Base-by-base conservation (phyloP, 2,329 filamentous ascomycete genomes). In the Aaosphaeria arxii region DNA sequence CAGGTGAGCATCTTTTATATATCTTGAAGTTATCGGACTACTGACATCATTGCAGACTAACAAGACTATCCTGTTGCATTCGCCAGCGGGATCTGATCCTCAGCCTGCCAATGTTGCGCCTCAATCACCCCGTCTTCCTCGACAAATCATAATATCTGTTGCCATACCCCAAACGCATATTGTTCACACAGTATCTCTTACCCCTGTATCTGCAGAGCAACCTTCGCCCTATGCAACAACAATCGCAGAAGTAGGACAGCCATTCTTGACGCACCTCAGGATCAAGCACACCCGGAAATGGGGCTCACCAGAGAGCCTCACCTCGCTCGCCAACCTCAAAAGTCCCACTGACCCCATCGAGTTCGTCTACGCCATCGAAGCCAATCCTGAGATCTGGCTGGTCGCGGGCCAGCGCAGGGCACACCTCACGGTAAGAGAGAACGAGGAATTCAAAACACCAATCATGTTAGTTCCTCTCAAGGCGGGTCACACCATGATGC, bases 151-250 rank as follows among this genome's bases (percentile, higher is more conserved):
- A 30, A 95, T 99, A 45, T 89, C 91, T 0, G 91, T 99, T 11
- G 90, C 96, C 49, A 84, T 99, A 1, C 92, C 92, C 0, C 85
- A 87, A 1, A 78, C 96, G 2, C 83, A 89, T 42, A 82, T 96
- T 17, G 82, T 97, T 0, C 88, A 95, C 69, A 95, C 88, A 0
- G 86, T 87, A 3, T 83, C 87, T 45, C 78, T 92, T 30, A 74
- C 75, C 30, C 70, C 89, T 58, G 61, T 69, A 63, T 68, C 64
- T 40, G 54, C 71, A 49, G 56, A 66, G 44, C 57, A 59, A 1
- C 33, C 46, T 1, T 36, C 45, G 41, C 56, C 46, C 39, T 67
- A 46, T 48, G 72, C 59, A 47, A 56, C 55, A 35, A 69, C 52
- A 0, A 74, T 81, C 0, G 76, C 82, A 6, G 76, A 74, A 13